These are phyloP conservation scores for Penicillium sp. DNA, from an alignment of 2,329 filamentous ascomycete genomes.

Conservation along the genomic window DNA sequence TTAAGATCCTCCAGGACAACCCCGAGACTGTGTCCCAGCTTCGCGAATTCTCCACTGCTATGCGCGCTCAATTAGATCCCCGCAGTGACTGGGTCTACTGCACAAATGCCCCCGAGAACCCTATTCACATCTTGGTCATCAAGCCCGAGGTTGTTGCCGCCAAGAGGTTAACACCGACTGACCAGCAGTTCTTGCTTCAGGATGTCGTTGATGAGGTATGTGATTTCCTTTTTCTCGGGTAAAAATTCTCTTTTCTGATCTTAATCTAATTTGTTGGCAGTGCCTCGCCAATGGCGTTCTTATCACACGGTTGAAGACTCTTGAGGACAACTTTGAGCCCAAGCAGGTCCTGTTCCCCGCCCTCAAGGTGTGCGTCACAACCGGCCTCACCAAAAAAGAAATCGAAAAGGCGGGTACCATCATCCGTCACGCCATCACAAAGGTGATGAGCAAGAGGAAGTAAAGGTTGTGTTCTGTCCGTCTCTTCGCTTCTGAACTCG, in stretches of 20 bases:
- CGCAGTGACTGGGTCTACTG: constrained; percentile 90
- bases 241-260: not conserved
- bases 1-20: constrained; percentile 81
- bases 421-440: constrained; percentile 90
- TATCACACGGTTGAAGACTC: constrained; percentile 81
- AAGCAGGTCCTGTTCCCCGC: constrained; percentile 75
- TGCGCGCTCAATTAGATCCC: constrained; percentile 86
- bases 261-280: constrained; percentile 48
- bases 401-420: constrained; percentile 88
- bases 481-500: constrained; percentile 12
- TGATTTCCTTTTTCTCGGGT: constrained; percentile 3
- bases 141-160: constrained; percentile 79
- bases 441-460: constrained; percentile 69
- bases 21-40: constrained; percentile 78
- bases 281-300: constrained; percentile 83
- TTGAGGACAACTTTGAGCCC: constrained; percentile 66
- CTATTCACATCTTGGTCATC: constrained; percentile 78
- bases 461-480: constrained; percentile 27
- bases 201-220: constrained; percentile 95
- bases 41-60: constrained; percentile 81
- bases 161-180: constrained; percentile 67
- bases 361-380: constrained; percentile 88
- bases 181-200: constrained; percentile 82
- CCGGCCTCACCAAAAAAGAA: constrained; percentile 87
- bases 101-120: constrained; percentile 80